Evolutionary conservation across 1,139 yeast species (phyloP).

Genomic region (Geotrichum klebahnii): DNA sequence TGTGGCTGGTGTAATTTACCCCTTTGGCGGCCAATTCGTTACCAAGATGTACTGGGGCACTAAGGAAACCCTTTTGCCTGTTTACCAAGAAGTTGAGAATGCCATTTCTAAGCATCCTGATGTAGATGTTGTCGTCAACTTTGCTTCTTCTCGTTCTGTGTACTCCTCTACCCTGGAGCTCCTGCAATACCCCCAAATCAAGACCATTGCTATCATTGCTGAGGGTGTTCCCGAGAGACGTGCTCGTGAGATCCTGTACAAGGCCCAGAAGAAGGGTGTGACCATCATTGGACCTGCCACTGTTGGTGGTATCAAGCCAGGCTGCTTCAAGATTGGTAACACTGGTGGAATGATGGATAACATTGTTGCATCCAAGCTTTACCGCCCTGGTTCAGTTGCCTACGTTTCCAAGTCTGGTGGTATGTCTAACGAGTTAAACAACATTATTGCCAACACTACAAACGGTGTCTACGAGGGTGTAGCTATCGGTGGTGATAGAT

Average conservation of each 20-base stretch:
- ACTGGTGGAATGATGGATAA: slow-evolving; percentile 52
- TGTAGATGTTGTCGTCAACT: slow-evolving; percentile 48
- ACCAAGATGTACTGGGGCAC: slow-evolving; percentile 51
- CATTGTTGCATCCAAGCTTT: slow-evolving; percentile 47
- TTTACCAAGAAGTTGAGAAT: slow-evolving; percentile 44
- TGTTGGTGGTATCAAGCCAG: slow-evolving; percentile 50
- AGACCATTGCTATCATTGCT: slow-evolving; percentile 48
- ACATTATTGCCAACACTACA: slow-evolving; percentile 45
- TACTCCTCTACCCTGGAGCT: slow-evolving; percentile 48
- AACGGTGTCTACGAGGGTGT: slow-evolving; percentile 49
- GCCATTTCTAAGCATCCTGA: slow-evolving; percentile 47
- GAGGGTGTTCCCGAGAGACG: slow-evolving; percentile 51
- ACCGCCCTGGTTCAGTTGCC: slow-evolving; percentile 48
- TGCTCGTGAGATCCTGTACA: slow-evolving; percentile 46
- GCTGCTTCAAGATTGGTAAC: slow-evolving; percentile 49
- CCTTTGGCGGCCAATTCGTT: slow-evolving; percentile 47
- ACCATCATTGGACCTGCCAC: slow-evolving; percentile 49
- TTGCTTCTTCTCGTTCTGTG: slow-evolving; percentile 47
- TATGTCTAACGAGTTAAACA: slow-evolving; percentile 49
- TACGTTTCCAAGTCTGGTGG: slow-evolving; percentile 50
- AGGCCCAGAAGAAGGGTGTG: slow-evolving; percentile 46
- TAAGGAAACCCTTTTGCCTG: slow-evolving; percentile 46
- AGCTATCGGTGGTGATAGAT: slow-evolving; percentile 49
- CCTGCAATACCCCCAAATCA: slow-evolving; percentile 46
- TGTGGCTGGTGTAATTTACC: slow-evolving; percentile 49